Conservation (phyloP, 257 asterid genomes). For the Fraxinus excelsior region DNA sequence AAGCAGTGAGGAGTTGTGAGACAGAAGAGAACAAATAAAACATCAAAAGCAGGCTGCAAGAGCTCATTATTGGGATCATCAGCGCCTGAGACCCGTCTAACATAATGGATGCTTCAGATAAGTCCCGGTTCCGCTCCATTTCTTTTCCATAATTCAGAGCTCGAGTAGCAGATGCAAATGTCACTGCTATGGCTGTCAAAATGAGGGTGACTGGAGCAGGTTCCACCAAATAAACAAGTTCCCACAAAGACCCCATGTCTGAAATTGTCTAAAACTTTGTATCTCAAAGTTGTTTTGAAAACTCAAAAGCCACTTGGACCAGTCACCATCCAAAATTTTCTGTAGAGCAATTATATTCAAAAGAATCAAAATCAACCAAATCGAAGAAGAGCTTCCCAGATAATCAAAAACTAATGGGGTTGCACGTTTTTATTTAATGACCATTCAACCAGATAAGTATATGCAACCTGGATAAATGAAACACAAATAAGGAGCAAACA, state of each 20-base stretch:
- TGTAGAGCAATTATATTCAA: not conserved
- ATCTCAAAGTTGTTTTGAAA: slow-evolving; percentile 7
- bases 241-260: slow-evolving; percentile 76
- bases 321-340: not conserved
- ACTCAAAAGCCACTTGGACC: slow-evolving; percentile 19
- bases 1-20: slow-evolving; percentile 87
- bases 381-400: not conserved
- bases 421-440: slow-evolving; percentile 12
- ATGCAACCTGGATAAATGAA: slow-evolving; percentile 30
- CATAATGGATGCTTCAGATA: slow-evolving; percentile 85
- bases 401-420: not conserved
- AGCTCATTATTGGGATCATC: slow-evolving; percentile 96
- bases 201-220: slow-evolving; percentile 79
- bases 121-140: slow-evolving; percentile 89
- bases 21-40: slow-evolving; percentile 92
- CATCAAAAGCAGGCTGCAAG: slow-evolving; percentile 94
- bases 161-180: slow-evolving; percentile 85
- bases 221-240: slow-evolving; percentile 73
- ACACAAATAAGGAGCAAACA: slow-evolving; percentile 1
- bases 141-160: slow-evolving; percentile 85
- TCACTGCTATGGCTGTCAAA: slow-evolving; percentile 74
- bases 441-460: slow-evolving; percentile 7
- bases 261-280: slow-evolving; percentile 13
- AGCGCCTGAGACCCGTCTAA: slow-evolving; percentile 90
- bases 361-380: not conserved